These are phyloP conservation scores for Dactylellina cionopaga DNA, from an alignment of 2,329 filamentous ascomycete genomes.

Conservation along the genomic window DNA sequence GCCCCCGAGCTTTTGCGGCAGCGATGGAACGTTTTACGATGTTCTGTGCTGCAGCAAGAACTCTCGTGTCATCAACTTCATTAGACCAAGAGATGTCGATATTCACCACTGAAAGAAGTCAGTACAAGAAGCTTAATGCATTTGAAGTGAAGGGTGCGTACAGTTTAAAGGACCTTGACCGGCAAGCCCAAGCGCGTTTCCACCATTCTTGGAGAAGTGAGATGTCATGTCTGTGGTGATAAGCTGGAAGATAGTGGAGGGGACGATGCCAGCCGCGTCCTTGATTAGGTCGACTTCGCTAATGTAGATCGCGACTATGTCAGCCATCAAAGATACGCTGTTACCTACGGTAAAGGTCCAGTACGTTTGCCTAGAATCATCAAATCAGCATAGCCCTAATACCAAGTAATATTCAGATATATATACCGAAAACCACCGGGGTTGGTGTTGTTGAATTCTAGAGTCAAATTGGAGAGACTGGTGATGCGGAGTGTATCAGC, in stretches of 20 bases:
- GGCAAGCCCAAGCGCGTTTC: constrained; percentile 61
- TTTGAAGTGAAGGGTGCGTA: constrained; percentile 24
- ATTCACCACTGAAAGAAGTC: background rate
- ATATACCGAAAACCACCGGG: constrained; percentile 51
- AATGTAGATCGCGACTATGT: constrained; percentile 57
- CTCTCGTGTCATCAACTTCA: constrained; percentile 59
- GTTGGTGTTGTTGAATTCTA: constrained; percentile 54
- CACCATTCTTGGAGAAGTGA: constrained; percentile 59
- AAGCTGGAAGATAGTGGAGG: constrained; percentile 61
- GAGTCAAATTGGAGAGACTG: constrained; percentile 51
- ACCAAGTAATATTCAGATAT: constrained; percentile 47
- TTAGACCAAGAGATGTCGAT: constrained; percentile 57
- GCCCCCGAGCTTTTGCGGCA: constrained; percentile 58
- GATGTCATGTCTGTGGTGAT: constrained; percentile 61
- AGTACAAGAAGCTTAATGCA: background rate
- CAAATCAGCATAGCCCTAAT: constrained; percentile 52
- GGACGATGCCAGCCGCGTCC: constrained; percentile 52
- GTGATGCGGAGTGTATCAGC: constrained; percentile 50
- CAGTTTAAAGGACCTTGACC: constrained; percentile 56
- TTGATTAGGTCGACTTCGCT: constrained; percentile 47
- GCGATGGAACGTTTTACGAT: constrained; percentile 57
- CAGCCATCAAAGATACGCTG: constrained; percentile 55
- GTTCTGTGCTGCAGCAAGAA: constrained; percentile 58
- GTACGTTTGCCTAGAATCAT: constrained; percentile 58
- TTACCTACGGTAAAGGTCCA: constrained; percentile 58